phyloP scores from a whole-genome alignment of 208 protist genomes.

The Zelonia costaricensis region DNA sequence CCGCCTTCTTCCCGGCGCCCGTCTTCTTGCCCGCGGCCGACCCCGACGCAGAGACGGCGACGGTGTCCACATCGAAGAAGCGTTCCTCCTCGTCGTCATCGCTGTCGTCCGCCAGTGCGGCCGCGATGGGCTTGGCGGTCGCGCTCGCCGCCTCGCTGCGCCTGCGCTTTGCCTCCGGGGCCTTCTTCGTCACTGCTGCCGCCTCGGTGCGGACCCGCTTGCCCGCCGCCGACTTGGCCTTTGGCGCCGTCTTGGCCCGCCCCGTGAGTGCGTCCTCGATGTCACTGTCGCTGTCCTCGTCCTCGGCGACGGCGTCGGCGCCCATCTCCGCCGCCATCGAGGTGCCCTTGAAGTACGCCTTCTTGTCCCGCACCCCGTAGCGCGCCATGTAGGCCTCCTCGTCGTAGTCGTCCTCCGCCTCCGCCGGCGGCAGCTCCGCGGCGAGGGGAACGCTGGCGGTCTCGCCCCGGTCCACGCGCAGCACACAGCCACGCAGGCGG shows the following conservation, averaged over 20 bases:
- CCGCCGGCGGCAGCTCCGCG: constrained; percentile 36
- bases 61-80: constrained; percentile 66
- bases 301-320: constrained; percentile 16
- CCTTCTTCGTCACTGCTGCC: neutral
- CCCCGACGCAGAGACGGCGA: constrained; percentile 7
- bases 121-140: constrained; percentile 7
- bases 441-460: constrained; percentile 66
- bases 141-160: constrained; percentile 1
- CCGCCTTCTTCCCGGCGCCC: neutral
- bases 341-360: constrained; percentile 81
- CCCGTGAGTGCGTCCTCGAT: constrained; percentile 6
- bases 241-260: constrained; percentile 10
- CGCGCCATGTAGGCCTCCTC: constrained; percentile 66
- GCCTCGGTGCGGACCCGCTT: constrained; percentile 14
- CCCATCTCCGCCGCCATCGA: constrained; percentile 58
- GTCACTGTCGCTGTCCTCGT: constrained; percentile 26
- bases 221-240: constrained; percentile 16
- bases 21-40: constrained; percentile 1
- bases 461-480: constrained; percentile 89
- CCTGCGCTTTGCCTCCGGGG: constrained; percentile 16
- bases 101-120: constrained; percentile 14
- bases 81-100: constrained; percentile 71
- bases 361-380: constrained; percentile 81
- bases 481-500: constrained; percentile 64
- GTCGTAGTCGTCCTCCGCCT: constrained; percentile 73